Base-by-base conservation (phyloP, 208 protist species). In the Porcisia hertigi region DNA sequence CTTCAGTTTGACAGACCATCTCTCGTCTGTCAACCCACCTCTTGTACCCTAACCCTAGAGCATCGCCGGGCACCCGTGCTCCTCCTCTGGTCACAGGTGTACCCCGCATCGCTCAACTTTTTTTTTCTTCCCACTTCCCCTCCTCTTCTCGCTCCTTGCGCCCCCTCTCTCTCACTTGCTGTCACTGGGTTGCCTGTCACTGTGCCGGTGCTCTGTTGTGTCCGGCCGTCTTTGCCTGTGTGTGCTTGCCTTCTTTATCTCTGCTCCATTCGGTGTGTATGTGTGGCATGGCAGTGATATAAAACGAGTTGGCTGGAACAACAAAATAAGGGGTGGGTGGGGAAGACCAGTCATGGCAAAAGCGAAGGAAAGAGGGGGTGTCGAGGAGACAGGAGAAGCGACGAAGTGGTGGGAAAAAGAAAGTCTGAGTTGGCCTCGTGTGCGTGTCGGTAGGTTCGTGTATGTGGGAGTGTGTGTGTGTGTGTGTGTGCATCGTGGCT, bases 11-110 rank as follows among this genome's bases (percentile, higher is more conserved):
- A 41, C 71, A 18, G 71, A n/a, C 47, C 45, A 52, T 20, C 25
- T 57, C 23, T 53, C 25, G 45, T 71, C 65, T 5, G 30, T 25
- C 55, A 45, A 1, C 69, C 20, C 69, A 63, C 70, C 69, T 36
- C 76, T n/a, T 81, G 76, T 81, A 81, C 76, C 76, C 76, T 81
- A 81, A 81, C 76, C 76, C 76, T 81, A 81, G 58, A 39, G 18
- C n/a, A 34, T 73, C 55, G 23, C n/a, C 54, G 54, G 25, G 6
- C 39, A 47, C 39, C 39, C 43, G 55, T 55, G 65, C 4, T 71
- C 65, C n/a, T 39, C 47, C 4, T 55, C 11, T 34, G 25, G 23
- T 55, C 65, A 43, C 65, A 71, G 45, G 23, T 23, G 65, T 34
- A 34, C 57, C 57, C 47, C 65, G 41, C 47, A 52, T 71, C 45